These are phyloP conservation scores for Polytrichum commune DNA, from an alignment of 225 moss, liverwort and hornwort genomes.

Conservation along the genomic window DNA sequence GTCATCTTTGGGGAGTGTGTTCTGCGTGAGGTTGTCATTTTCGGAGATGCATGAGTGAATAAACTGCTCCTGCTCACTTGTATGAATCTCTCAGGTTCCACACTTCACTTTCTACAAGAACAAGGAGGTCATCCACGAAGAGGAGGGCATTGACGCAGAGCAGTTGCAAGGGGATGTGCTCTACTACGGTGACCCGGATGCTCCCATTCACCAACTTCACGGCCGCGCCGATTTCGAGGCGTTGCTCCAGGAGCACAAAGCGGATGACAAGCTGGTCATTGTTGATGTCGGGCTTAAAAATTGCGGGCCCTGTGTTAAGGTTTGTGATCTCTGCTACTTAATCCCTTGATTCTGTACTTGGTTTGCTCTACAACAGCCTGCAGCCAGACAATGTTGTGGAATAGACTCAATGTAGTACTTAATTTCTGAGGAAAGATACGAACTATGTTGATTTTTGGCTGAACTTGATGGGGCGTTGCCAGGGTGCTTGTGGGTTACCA, in stretches of 20 bases:
- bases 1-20: too few relatives aligned
- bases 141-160: conserved; percentile 79
- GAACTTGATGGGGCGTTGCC: too few relatives aligned
- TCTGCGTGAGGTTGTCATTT: too few relatives aligned
- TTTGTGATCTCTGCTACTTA: conserved; percentile 8
- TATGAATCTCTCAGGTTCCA: conserved; percentile 39
- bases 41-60: too few relatives aligned
- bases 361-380: too few relatives aligned
- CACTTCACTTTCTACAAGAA: conserved; percentile 97
- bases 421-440: too few relatives aligned
- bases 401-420: too few relatives aligned
- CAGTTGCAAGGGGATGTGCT: conserved; percentile 75
- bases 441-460: neutral
- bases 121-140: conserved; percentile 74
- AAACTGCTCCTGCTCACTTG: too few relatives aligned
- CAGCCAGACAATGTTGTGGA: too few relatives aligned
- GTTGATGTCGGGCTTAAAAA: conserved; percentile 87
- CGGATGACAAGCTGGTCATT: conserved; percentile 72
- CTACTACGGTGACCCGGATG: conserved; percentile 89
- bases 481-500: too few relatives aligned
- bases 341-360: too few relatives aligned
- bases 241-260: conserved; percentile 56
- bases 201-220: conserved; percentile 69
- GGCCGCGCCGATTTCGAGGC: conserved; percentile 62
- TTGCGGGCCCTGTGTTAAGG: conserved; percentile 96